Evolutionary conservation across 129 eudicot species (phyloP).

Genomic region (Arctium minus): DNA sequence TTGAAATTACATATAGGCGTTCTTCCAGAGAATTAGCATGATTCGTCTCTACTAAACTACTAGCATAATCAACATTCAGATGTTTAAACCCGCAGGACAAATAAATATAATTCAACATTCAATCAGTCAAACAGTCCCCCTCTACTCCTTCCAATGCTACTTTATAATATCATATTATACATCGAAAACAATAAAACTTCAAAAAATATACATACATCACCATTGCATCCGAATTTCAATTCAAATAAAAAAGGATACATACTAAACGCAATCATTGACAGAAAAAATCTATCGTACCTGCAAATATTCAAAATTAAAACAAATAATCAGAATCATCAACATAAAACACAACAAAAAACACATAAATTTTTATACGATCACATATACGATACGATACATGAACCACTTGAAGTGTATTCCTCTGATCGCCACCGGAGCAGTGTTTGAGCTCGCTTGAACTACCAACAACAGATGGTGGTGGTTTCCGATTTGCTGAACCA

Average conservation of each 20-base stretch:
- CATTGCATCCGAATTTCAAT: neutral
- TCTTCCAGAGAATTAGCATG: neutral
- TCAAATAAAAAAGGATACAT: constrained; percentile 64
- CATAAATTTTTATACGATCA: neutral
- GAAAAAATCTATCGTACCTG: constrained; percentile 91
- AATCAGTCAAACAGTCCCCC: neutral
- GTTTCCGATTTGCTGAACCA: too few species aligned
- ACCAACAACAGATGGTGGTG: too few species aligned
- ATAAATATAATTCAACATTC: neutral
- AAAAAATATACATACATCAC: neutral
- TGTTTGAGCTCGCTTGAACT: too few species aligned
- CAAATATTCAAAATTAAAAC: constrained; percentile 19
- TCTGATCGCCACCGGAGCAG: constrained; percentile 45
- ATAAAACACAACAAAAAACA: neutral
- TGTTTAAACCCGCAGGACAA: neutral
- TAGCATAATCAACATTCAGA: neutral
- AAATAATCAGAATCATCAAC: neutral
- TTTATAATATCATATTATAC: neutral
- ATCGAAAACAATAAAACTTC: neutral
- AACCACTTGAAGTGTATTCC: constrained; percentile 77
- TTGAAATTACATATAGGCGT: neutral
- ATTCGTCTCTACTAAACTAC: neutral
- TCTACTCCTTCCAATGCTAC: neutral
- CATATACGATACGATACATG: neutral
- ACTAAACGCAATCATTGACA: constrained; percentile 87